Percentiles rank a stretch among this genome's conserved stretches.
Evolutionary conservation across 2,329 filamentous ascomycete genomes (phyloP).

Genomic region (Xenoacremonium recifei): DNA sequence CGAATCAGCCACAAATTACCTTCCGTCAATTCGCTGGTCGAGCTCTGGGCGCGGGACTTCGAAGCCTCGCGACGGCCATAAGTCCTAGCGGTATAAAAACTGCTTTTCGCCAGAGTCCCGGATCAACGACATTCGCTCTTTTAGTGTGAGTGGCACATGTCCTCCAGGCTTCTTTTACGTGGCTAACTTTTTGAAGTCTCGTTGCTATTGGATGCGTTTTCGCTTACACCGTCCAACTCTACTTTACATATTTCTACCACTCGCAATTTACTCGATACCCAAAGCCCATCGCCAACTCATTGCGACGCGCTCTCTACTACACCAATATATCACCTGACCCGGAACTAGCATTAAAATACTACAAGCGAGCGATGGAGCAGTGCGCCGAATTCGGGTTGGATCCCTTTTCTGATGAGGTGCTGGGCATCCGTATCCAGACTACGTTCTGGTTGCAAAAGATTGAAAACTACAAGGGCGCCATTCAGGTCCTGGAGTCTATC

Average conservation of each 20-base stretch:
- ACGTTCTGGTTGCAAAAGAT: slow-evolving; percentile 78
- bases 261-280: slow-evolving; percentile 59
- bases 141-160: slow-evolving; percentile 26
- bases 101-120: slow-evolving; percentile 33
- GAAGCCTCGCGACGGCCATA: slow-evolving; percentile 32
- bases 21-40: slow-evolving; percentile 30
- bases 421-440: slow-evolving; percentile 84
- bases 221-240: slow-evolving; percentile 37
- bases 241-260: slow-evolving; percentile 56
- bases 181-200: slow-evolving; percentile 23
- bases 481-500: slow-evolving; percentile 76
- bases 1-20: slow-evolving; percentile 25
- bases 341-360: slow-evolving; percentile 77
- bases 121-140: slow-evolving; percentile 27
- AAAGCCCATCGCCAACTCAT: slow-evolving; percentile 69
- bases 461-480: slow-evolving; percentile 65
- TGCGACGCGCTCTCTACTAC: slow-evolving; percentile 85
- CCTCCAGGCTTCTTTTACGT: not conserved
- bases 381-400: slow-evolving; percentile 76
- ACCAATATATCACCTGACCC: slow-evolving; percentile 75
- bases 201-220: slow-evolving; percentile 28
- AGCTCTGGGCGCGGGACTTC: slow-evolving; percentile 31
- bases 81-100: slow-evolving; percentile 35
- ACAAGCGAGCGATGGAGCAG: slow-evolving; percentile 73
- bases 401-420: slow-evolving; percentile 84